These are phyloP conservation scores for Hippophae gyantsensis DNA, from an alignment of 306 rosid species.

Conservation along the genomic window DNA sequence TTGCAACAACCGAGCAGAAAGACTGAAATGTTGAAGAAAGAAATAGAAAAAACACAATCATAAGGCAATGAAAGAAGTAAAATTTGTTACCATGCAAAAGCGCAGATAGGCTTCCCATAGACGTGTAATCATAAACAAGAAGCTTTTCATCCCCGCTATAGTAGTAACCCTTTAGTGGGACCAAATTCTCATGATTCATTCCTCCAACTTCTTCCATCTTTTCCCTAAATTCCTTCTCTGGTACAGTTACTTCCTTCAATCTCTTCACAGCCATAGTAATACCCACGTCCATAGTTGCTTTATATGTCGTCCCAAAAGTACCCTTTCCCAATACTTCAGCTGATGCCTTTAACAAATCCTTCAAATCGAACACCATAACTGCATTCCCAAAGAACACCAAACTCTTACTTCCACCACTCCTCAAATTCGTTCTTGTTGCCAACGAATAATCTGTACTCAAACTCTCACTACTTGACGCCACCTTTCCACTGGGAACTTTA, in stretches of 20 bases:
- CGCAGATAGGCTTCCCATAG: constrained; percentile 93
- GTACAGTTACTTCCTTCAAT: constrained; percentile 58
- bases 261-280: constrained; percentile 70
- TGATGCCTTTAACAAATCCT: constrained; percentile 78
- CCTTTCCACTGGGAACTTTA: constrained; percentile 27
- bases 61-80: constrained; percentile 4
- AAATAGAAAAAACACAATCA: constrained; percentile 6
- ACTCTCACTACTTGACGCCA: constrained; percentile 16
- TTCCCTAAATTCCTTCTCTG: constrained; percentile 61
- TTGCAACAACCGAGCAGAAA: constrained; percentile 8
- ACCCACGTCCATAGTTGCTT: constrained; percentile 66
- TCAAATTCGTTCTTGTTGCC: constrained; percentile 14
- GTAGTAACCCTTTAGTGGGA: constrained; percentile 60
- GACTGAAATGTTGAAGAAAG: constrained; percentile 4
- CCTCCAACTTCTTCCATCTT: constrained; percentile 59
- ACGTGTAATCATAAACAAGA: constrained; percentile 71
- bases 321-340: constrained; percentile 94
- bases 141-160: constrained; percentile 71
- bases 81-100: constrained; percentile 66
- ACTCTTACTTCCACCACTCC: constrained; percentile 24
- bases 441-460: constrained; percentile 14
- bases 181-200: constrained; percentile 68
- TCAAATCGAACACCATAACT: constrained; percentile 55
- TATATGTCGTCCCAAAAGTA: constrained; percentile 80
- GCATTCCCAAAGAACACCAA: constrained; percentile 63